These are phyloP conservation scores for Candida ovalis DNA, from an alignment of 805 yeast species.

Conservation along the genomic window DNA sequence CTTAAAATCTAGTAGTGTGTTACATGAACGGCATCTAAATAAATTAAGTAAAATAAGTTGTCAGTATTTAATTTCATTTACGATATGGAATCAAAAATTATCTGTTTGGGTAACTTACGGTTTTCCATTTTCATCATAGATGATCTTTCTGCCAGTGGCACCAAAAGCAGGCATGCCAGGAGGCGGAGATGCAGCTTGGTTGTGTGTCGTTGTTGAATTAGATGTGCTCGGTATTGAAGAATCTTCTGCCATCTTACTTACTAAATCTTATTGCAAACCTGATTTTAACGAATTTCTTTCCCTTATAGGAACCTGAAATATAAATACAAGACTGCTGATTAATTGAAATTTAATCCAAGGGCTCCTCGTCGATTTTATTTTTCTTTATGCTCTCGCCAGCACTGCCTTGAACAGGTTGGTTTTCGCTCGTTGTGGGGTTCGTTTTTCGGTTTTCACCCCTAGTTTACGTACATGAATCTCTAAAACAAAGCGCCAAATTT, in stretches of 20 bases:
- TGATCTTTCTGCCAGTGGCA: constrained; percentile 59
- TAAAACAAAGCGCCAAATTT: neutral
- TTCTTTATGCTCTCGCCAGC: too few species aligned
- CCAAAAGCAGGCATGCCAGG: constrained; percentile 43
- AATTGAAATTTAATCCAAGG: too few species aligned
- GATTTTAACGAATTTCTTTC: too few species aligned
- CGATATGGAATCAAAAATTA: neutral
- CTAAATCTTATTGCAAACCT: too few species aligned
- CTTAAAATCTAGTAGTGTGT: constrained; percentile 75
- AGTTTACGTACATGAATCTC: too few species aligned
- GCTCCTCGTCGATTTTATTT: too few species aligned
- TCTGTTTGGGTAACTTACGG: constrained; percentile 59
- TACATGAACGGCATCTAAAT: constrained; percentile 75
- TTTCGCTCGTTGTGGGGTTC: too few species aligned
- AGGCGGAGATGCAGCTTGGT: constrained; percentile 4
- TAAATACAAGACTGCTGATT: too few species aligned
- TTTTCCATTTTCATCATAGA: constrained; percentile 86
- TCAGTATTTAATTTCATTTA: constrained; percentile 1
- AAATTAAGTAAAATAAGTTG: neutral
- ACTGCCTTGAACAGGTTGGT: too few species aligned
- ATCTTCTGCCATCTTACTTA: neutral
- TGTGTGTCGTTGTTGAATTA: constrained; percentile 5
- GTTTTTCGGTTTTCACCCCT: too few species aligned
- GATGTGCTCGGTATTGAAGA: neutral
- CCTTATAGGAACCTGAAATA: too few species aligned